Evolutionary conservation across 1,139 yeast genomes (phyloP).

Genomic region (Yamadazyma trypodendri): DNA sequence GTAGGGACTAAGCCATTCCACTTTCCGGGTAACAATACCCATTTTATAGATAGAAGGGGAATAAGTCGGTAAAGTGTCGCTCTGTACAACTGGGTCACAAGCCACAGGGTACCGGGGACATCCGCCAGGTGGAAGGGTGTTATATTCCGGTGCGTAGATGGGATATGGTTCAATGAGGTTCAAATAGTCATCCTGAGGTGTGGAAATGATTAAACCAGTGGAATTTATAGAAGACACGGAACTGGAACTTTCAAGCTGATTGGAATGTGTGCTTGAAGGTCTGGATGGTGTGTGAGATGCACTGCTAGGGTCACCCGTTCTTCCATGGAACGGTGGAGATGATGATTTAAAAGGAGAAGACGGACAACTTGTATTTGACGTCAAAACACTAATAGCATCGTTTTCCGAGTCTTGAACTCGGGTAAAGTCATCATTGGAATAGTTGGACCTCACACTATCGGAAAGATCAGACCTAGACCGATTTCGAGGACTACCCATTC

Average conservation of each 20-base stretch:
- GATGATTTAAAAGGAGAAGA: slow-evolving; percentile 2
- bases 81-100: slow-evolving; percentile 4
- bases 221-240: background rate
- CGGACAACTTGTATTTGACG: slow-evolving; percentile 5
- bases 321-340: background rate
- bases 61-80: slow-evolving; percentile 49
- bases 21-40: slow-evolving; percentile 52
- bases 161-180: slow-evolving; percentile 52
- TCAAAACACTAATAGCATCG: background rate
- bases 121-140: slow-evolving; percentile 46
- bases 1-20: slow-evolving; percentile 68
- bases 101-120: slow-evolving; percentile 51
- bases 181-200: slow-evolving; percentile 23
- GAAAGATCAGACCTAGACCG: slow-evolving; percentile 11
- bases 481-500: background rate
- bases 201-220: slow-evolving; percentile 1
- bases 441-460: slow-evolving; percentile 7
- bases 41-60: slow-evolving; percentile 58
- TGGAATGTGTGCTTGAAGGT: background rate
- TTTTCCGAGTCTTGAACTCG: background rate
- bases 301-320: background rate
- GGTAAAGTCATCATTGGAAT: slow-evolving; percentile 5
- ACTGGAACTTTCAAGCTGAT: background rate
- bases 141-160: slow-evolving; percentile 49
- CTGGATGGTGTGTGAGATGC: background rate